phyloP scores from a whole-genome alignment of 2,329 filamentous ascomycete species.

The Talaromyces rugulosus region DNA sequence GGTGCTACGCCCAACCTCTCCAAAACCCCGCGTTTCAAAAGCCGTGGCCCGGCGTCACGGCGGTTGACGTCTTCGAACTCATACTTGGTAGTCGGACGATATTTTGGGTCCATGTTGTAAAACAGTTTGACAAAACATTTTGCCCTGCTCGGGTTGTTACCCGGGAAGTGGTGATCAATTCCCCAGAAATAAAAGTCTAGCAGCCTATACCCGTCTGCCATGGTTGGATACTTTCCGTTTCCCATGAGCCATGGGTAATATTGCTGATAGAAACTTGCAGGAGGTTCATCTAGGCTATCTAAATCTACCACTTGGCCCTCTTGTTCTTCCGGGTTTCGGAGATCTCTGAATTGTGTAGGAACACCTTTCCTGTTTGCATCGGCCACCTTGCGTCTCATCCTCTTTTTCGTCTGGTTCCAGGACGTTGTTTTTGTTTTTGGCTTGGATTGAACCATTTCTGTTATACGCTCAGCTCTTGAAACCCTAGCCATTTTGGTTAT shows the following conservation, averaged over 20 bases:
- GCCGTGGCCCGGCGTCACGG: conserved; percentile 25
- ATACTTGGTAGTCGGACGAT: background rate
- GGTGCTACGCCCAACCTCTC: conserved; percentile 13
- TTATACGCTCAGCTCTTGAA: background rate
- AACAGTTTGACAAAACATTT: conserved; percentile 2
- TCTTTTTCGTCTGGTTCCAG: background rate
- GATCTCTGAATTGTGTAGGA: background rate
- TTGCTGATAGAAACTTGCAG: background rate
- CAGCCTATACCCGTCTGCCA: background rate
- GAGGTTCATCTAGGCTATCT: background rate
- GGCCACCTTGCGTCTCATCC: background rate
- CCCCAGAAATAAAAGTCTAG: conserved; percentile 10
- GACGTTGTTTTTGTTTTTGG: background rate
- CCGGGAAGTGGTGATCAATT: conserved; percentile 3
- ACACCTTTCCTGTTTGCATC: background rate
- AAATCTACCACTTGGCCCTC: conserved; percentile 2
- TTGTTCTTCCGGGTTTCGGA: background rate
- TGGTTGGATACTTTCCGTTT: background rate
- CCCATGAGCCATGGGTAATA: background rate
- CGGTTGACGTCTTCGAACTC: conserved; percentile 3
- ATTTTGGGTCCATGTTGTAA: conserved; percentile 8
- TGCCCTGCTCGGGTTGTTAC: background rate
- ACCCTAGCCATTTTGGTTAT: background rate
- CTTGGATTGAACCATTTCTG: background rate
- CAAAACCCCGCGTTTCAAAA: conserved; percentile 19